Evolutionary conservation across 2,329 filamentous ascomycete genomes (phyloP).

Genomic region (Botrytis fabae): DNA sequence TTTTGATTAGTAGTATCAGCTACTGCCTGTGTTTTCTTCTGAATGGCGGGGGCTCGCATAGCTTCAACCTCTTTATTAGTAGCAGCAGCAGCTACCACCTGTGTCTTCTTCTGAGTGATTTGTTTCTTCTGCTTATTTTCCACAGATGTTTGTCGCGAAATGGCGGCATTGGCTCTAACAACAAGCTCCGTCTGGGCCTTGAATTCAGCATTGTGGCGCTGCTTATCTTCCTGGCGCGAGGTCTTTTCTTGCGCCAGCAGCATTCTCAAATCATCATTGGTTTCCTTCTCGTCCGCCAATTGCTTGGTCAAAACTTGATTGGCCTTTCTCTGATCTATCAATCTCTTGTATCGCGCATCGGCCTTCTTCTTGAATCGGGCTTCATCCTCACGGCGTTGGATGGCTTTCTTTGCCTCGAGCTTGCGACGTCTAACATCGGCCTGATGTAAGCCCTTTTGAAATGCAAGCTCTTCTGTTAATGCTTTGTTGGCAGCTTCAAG

Average conservation of each 20-base stretch:
- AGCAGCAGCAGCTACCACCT: too few relatives aligned
- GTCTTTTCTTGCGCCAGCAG: neutral
- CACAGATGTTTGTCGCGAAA: neutral
- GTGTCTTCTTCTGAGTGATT: neutral
- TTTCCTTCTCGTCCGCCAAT: neutral
- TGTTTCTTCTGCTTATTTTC: neutral
- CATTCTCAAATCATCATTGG: neutral
- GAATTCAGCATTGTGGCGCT: neutral
- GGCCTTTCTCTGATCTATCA: neutral
- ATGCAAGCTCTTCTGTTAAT: neutral
- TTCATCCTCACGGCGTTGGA: neutral
- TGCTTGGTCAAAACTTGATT: neutral
- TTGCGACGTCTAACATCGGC: neutral
- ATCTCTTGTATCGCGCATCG: neutral
- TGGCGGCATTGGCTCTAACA: neutral
- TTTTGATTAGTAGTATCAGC: too few relatives aligned
- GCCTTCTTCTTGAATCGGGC: neutral
- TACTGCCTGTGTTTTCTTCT: too few relatives aligned
- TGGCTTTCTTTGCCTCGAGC: neutral
- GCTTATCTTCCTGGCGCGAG: neutral
- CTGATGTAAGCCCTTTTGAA: neutral
- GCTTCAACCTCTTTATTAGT: neutral
- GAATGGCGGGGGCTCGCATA: neutral
- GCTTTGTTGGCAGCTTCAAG: neutral
- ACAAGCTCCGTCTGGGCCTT: neutral